Conservation (phyloP, 495 filamentous ascomycete species). For the Penicillium odoratum region DNA sequence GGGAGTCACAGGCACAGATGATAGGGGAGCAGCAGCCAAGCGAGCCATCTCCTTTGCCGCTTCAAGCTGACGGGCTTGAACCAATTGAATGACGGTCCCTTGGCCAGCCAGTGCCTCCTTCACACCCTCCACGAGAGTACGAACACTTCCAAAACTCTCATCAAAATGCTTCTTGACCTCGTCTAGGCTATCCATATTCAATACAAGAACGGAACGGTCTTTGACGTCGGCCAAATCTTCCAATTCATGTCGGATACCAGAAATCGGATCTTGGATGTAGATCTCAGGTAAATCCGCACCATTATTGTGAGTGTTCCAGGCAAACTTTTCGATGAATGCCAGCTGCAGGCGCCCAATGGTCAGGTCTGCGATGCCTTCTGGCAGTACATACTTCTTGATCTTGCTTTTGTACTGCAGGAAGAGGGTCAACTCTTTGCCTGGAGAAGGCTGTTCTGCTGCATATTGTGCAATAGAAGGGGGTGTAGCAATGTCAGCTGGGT, state of each 20-base stretch:
- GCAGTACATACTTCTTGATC: conserved; percentile 91
- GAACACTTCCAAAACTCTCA: conserved; percentile 80
- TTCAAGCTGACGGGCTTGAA: conserved; percentile 91
- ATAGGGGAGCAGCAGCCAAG: conserved; percentile 66
- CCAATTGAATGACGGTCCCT: conserved; percentile 71
- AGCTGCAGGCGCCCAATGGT: conserved; percentile 86
- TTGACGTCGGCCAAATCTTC: conserved; percentile 95
- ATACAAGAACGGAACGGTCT: conserved; percentile 86
- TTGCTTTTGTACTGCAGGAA: conserved; percentile 96
- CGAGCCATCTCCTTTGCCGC: conserved; percentile 88
- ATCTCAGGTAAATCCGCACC: conserved; percentile 93
- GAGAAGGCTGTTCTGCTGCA: conserved; percentile 69
- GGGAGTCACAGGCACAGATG: conserved; percentile 29
- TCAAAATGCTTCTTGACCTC: conserved; percentile 97
- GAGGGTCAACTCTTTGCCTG: conserved; percentile 87
- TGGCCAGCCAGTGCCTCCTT: conserved; percentile 79
- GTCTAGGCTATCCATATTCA: conserved; percentile 93
- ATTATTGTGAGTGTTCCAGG: conserved; percentile 95
- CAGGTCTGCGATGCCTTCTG: conserved; percentile 78
- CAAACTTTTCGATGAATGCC: conserved; percentile 99
- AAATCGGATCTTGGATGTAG: conserved; percentile 94
- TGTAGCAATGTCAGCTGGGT: conserved; percentile 30
- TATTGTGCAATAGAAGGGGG: conserved; percentile 51
- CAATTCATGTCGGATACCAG: conserved; percentile 90
- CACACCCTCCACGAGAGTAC: conserved; percentile 76